phyloP scores from a whole-genome alignment of 192 early-diverging fungal genomes.

The Coemansia sp. region DNA sequence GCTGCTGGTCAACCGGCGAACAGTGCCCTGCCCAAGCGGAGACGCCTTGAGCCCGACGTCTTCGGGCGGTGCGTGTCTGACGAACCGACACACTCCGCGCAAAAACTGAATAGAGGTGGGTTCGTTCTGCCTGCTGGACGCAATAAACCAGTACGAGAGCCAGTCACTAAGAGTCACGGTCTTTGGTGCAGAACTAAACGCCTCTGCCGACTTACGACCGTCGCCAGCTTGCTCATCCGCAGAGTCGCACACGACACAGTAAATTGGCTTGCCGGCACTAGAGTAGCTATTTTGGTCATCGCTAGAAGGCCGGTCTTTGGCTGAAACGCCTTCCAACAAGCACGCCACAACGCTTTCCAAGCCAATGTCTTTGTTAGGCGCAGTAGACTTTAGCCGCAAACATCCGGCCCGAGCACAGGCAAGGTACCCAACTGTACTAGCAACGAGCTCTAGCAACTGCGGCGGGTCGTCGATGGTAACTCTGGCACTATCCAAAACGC shows the following conservation, averaged over 20 bases:
- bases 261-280: neutral
- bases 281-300: neutral
- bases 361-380: neutral
- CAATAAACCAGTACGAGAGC: constrained; percentile 57
- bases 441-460: constrained; percentile 37
- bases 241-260: constrained; percentile 5
- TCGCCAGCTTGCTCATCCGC: neutral
- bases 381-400: neutral
- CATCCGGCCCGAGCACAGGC: constrained; percentile 47
- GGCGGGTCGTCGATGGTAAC: constrained; percentile 39
- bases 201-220: neutral
- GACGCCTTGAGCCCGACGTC: constrained; percentile 40
- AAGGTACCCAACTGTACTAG: constrained; percentile 34
- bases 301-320: neutral
- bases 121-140: constrained; percentile 31
- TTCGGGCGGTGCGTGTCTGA: constrained; percentile 39
- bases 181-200: neutral
- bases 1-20: constrained; percentile 46
- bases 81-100: constrained; percentile 35
- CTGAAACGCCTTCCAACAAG: neutral
- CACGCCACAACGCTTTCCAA: neutral
- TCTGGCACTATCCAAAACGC: constrained; percentile 17
- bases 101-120: constrained; percentile 32
- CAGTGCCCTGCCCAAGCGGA: constrained; percentile 42
- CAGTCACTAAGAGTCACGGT: constrained; percentile 41